phyloP scores from a whole-genome alignment of 306 rosid species.

The Vigna trinervia region DNA sequence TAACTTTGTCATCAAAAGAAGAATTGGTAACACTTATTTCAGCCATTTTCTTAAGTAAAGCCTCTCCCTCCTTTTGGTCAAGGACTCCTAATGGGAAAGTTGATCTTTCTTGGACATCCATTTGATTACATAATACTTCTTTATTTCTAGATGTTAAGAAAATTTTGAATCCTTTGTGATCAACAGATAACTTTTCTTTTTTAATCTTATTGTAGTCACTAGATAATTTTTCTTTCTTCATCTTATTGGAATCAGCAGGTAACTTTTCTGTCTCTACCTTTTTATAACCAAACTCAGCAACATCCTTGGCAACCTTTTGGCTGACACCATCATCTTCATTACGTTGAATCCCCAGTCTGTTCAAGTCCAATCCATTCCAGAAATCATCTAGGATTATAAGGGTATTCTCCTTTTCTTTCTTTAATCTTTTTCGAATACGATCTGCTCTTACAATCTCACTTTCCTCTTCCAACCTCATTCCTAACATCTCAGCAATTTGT shows the following conservation, averaged over 20 bases:
- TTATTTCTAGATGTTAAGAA: constrained; percentile 11
- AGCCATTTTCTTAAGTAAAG: constrained; percentile 15
- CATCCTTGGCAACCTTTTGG: not conserved
- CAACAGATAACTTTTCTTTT: not conserved
- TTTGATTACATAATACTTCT: constrained; percentile 1
- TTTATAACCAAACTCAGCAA: not conserved
- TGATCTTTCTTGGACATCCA: constrained; percentile 16
- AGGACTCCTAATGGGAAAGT: constrained; percentile 2
- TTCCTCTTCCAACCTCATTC: not conserved
- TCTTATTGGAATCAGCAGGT: not conserved
- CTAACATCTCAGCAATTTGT: not conserved
- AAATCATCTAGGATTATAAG: not conserved
- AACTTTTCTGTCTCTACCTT: not conserved
- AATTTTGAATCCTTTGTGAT: not conserved
- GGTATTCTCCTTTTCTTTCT: not conserved
- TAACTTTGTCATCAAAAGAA: not conserved
- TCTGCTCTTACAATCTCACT: not conserved
- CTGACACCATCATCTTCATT: not conserved
- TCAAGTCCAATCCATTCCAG: constrained; percentile 5
- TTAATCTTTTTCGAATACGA: not conserved
- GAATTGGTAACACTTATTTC: not conserved
- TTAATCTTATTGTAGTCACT: not conserved
- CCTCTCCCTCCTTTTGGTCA: constrained; percentile 10
- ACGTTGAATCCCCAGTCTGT: not conserved
- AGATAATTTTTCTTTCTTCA: constrained; percentile 10